These are phyloP conservation scores for Calonectria multiphialidica DNA, from an alignment of 2,329 filamentous ascomycete species.

Conservation along the genomic window DNA sequence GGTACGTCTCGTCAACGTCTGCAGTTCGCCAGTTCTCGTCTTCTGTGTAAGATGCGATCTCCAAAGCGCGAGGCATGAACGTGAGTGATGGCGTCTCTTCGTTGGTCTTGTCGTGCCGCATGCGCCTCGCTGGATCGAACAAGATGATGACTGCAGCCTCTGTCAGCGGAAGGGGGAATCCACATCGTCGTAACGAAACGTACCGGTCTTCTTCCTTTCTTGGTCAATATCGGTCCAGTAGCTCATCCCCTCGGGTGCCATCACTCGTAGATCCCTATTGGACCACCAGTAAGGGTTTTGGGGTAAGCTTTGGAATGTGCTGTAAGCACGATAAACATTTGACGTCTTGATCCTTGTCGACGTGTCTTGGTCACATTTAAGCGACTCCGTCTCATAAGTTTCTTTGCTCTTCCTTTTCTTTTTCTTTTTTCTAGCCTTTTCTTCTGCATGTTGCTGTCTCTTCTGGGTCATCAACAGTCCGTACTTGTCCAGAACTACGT, in stretches of 20 bases:
- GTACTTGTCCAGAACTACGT: slow-evolving; percentile 36
- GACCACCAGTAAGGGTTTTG: slow-evolving; percentile 37
- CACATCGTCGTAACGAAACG: background rate
- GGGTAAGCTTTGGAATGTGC: slow-evolving; percentile 41
- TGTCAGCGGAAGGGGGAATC: background rate
- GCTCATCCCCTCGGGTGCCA: slow-evolving; percentile 43
- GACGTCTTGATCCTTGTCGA: slow-evolving; percentile 35
- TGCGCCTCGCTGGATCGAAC: slow-evolving; percentile 39
- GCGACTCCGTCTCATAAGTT: slow-evolving; percentile 3
- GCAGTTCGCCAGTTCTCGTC: slow-evolving; percentile 44
- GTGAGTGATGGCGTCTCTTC: slow-evolving; percentile 39
- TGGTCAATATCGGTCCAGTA: slow-evolving; percentile 41
- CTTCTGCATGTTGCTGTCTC: slow-evolving; percentile 18
- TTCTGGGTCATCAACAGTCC: slow-evolving; percentile 36
- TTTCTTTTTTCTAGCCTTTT: slow-evolving; percentile 20
- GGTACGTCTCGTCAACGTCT: slow-evolving; percentile 40
- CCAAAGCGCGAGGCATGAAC: slow-evolving; percentile 45
- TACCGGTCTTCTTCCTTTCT: slow-evolving; percentile 36
- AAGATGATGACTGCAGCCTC: slow-evolving; percentile 34
- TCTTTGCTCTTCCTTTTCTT: slow-evolving; percentile 18
- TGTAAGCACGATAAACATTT: slow-evolving; percentile 45
- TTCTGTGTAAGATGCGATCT: slow-evolving; percentile 44
- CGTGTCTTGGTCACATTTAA: slow-evolving; percentile 14
- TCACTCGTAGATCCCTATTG: slow-evolving; percentile 43
- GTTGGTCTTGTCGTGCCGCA: slow-evolving; percentile 37